These are phyloP conservation scores for Globisporangium cederbergense DNA, from an alignment of 352 stramenopile genomes.

Conservation along the genomic window DNA sequence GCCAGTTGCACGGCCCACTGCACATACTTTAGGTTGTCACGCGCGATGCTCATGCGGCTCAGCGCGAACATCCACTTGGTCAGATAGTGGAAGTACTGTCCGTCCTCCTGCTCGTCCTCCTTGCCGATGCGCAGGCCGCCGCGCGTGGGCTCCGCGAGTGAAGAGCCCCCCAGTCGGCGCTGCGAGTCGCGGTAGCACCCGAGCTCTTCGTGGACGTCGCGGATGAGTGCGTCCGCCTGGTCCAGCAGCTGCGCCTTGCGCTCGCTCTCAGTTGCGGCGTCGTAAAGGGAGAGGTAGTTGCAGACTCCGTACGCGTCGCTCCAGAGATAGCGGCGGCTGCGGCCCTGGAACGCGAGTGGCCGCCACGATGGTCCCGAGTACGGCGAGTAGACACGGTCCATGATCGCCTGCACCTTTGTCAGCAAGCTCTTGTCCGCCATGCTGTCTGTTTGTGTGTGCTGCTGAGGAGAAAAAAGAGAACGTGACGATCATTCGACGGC, in stretches of 20 bases:
- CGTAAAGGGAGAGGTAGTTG: slow-evolving; percentile 26
- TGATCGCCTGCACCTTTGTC: slow-evolving; percentile 11
- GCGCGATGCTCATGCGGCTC: slow-evolving; percentile 22
- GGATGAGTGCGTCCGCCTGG: slow-evolving; percentile 25
- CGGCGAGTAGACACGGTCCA: slow-evolving; percentile 28
- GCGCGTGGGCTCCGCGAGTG: slow-evolving; percentile 10
- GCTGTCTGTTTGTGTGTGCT: neutral
- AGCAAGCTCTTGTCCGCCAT: slow-evolving; percentile 10
- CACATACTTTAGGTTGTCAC: slow-evolving; percentile 17
- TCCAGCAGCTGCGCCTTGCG: slow-evolving; percentile 16
- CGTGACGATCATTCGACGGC: neutral
- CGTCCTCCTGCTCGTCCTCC: slow-evolving; percentile 25
- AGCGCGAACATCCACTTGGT: slow-evolving; percentile 44
- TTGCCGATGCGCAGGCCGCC: slow-evolving; percentile 36
- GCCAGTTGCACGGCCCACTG: slow-evolving; percentile 25
- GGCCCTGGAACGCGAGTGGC: slow-evolving; percentile 17
- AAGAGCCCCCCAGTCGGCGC: slow-evolving; percentile 14
- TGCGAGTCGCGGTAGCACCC: slow-evolving; percentile 22
- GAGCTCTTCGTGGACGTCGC: slow-evolving; percentile 24
- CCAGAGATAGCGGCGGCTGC: slow-evolving; percentile 29
- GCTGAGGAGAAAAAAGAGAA: neutral
- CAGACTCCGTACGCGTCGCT: slow-evolving; percentile 37
- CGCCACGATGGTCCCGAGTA: slow-evolving; percentile 23
- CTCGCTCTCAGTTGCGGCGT: slow-evolving; percentile 3
- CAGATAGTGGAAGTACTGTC: slow-evolving; percentile 39